These are phyloP conservation scores for Mentha longifolia DNA, from an alignment of 257 asterid genomes.

Conservation along the genomic window DNA sequence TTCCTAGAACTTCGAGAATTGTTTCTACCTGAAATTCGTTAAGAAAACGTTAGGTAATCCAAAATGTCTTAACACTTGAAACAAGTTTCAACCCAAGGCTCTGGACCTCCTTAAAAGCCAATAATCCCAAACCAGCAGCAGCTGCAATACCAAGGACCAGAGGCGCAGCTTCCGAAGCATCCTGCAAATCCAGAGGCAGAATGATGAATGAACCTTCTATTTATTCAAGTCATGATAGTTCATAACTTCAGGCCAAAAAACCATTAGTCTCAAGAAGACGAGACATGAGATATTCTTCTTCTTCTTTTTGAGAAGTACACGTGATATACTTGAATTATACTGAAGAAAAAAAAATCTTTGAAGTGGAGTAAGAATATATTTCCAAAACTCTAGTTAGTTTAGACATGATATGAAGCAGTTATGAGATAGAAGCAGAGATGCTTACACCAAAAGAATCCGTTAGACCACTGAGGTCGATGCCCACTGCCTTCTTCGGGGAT, in stretches of 20 bases:
- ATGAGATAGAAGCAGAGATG: constrained; percentile 8
- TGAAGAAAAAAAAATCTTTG: neutral
- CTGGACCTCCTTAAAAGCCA: constrained; percentile 84
- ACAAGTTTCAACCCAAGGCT: neutral
- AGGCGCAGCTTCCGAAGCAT: constrained; percentile 55
- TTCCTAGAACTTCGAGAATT: constrained; percentile 82
- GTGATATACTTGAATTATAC: neutral
- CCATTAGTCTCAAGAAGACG: too few species aligned
- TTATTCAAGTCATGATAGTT: neutral
- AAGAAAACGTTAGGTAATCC: constrained; percentile 23
- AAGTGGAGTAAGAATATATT: neutral
- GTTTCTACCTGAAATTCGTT: constrained; percentile 71
- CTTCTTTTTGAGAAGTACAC: too few species aligned
- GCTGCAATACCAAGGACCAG: constrained; percentile 70
- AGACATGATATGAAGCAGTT: constrained; percentile 6
- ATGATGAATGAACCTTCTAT: neutral
- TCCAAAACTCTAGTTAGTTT: constrained; percentile 2
- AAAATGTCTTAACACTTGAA: neutral
- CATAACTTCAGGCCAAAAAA: neutral
- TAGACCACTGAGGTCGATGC: constrained; percentile 45
- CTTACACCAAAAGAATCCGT: constrained; percentile 45
- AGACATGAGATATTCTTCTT: too few species aligned
- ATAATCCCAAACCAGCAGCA: constrained; percentile 75
- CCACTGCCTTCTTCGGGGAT: constrained; percentile 60
- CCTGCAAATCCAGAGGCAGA: constrained; percentile 50